These are phyloP conservation scores for Candida khao-thaluensis DNA, from an alignment of 805 yeast genomes.

Conservation along the genomic window DNA sequence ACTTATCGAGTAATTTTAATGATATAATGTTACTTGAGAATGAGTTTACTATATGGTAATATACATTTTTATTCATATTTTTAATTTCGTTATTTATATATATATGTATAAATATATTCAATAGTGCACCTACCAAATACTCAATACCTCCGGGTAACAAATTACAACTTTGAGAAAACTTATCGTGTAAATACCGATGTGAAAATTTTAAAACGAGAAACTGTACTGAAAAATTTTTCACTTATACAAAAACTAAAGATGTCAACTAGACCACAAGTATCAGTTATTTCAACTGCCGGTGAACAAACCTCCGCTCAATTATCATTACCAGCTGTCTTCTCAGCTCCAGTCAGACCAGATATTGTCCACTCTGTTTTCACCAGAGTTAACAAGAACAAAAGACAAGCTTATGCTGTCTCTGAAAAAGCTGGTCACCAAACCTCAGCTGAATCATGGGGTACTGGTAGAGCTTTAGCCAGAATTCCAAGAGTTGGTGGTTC, in stretches of 20 bases:
- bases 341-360: slow-evolving; percentile 99
- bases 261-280: slow-evolving; percentile 85
- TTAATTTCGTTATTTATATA: too few species aligned
- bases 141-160: not conserved
- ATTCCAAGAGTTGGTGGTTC: slow-evolving; percentile 99
- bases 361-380: slow-evolving; percentile 98
- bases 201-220: slow-evolving; percentile 8
- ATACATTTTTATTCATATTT: too few species aligned
- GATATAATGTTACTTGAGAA: too few species aligned
- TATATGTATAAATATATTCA: too few species aligned
- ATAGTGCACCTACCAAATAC: too few species aligned
- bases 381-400: slow-evolving; percentile 99
- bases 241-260: slow-evolving; percentile 21
- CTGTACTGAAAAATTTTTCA: slow-evolving; percentile 6
- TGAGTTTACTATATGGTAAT: too few species aligned
- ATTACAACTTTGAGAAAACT: not conserved
- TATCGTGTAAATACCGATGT: slow-evolving; percentile 9
- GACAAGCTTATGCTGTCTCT: slow-evolving; percentile 99
- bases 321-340: slow-evolving; percentile 97
- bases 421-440: slow-evolving; percentile 99
- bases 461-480: slow-evolving; percentile 99
- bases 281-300: slow-evolving; percentile 88
- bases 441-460: slow-evolving; percentile 99
- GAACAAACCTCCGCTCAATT: slow-evolving; percentile 79
- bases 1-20: too few species aligned